Evolutionary conservation across 2,329 filamentous ascomycete genomes (phyloP).

Genomic region (Aspergillus awamori): DNA sequence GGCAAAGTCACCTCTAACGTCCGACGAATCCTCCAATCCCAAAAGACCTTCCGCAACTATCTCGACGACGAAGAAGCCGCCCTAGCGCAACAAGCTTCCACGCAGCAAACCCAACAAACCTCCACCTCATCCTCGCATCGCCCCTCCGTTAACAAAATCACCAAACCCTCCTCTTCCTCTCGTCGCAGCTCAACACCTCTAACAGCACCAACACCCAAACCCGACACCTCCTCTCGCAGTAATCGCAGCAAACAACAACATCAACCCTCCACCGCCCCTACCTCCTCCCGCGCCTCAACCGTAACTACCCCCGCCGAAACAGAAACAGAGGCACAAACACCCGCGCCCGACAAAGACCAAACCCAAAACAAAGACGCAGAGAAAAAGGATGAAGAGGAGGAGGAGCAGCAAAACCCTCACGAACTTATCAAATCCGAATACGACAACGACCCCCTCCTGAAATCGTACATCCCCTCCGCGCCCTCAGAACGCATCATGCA

Average conservation of each 20-base stretch:
- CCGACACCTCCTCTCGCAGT: background rate
- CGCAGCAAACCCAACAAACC: constrained; percentile 4
- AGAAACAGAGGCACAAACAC: background rate
- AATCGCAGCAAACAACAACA: constrained; percentile 21
- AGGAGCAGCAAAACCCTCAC: constrained; percentile 18
- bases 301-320: constrained; percentile 3
- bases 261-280: background rate
- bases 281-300: constrained; percentile 7
- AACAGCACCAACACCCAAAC: constrained; percentile 15
- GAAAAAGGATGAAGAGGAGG: background rate
- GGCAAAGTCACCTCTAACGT: constrained; percentile 52
- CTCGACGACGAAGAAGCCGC: constrained; percentile 55
- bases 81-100: constrained; percentile 28
- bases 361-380: constrained; percentile 12
- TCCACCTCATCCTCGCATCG: constrained; percentile 20
- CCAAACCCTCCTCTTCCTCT: constrained; percentile 20
- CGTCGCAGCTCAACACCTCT: constrained; percentile 35
- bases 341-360: constrained; percentile 10
- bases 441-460: constrained; percentile 47
- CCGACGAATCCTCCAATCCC: constrained; percentile 51
- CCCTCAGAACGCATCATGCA: constrained; percentile 52
- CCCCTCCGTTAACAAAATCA: constrained; percentile 21
- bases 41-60: constrained; percentile 55
- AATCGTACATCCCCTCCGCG: constrained; percentile 44
- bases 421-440: constrained; percentile 40